These are phyloP conservation scores for Pleoardoris graminearum DNA, from an alignment of 2,329 filamentous ascomycete genomes.

Conservation along the genomic window DNA sequence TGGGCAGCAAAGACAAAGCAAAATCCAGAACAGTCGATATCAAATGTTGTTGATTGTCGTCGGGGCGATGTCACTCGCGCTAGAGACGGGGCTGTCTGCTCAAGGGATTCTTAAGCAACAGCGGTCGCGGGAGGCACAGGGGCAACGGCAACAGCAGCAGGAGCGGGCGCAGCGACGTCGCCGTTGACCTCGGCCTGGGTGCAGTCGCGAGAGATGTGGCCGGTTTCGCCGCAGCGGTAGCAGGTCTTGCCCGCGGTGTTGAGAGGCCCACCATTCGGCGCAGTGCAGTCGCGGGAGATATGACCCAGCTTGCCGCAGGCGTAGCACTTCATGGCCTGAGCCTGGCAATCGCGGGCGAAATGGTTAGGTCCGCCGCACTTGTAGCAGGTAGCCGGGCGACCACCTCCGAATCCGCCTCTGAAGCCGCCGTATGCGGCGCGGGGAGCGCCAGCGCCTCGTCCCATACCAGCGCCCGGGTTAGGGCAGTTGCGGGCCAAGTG, in stretches of 20 bases:
- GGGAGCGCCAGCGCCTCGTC: constrained; percentile 64
- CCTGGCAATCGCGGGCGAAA: constrained; percentile 97
- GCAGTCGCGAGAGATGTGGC: constrained; percentile 95
- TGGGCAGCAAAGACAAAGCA: constrained; percentile 23
- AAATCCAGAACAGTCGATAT: constrained; percentile 17
- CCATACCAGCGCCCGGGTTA: constrained; percentile 69
- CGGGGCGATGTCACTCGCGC: constrained; percentile 26
- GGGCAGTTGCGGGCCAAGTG: constrained; percentile 92
- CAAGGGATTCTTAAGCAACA: constrained; percentile 34
- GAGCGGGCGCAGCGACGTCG: constrained; percentile 38
- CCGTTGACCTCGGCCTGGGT: constrained; percentile 68
- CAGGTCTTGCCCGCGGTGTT: constrained; percentile 98
- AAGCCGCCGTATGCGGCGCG: constrained; percentile 71
- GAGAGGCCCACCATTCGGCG: constrained; percentile 91
- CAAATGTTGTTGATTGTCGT: constrained; percentile 3
- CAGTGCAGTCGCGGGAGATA: constrained; percentile 93
- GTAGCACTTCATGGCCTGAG: constrained; percentile 98
- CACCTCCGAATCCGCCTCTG: constrained; percentile 75
- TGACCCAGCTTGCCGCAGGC: constrained; percentile 88
- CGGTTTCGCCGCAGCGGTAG: constrained; percentile 94
- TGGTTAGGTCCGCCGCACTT: constrained; percentile 88
- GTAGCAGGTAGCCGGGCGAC: constrained; percentile 68
- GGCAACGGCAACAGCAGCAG: constrained; percentile 41
- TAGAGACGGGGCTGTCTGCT: not conserved
- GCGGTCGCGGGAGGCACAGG: constrained; percentile 49